A percentile compares a stretch with the other conserved stretches of the same genome.
Evolutionary conservation across 768 basidiomycete genomes (phyloP).

Genomic region (Candolleomyces efflorescens): DNA sequence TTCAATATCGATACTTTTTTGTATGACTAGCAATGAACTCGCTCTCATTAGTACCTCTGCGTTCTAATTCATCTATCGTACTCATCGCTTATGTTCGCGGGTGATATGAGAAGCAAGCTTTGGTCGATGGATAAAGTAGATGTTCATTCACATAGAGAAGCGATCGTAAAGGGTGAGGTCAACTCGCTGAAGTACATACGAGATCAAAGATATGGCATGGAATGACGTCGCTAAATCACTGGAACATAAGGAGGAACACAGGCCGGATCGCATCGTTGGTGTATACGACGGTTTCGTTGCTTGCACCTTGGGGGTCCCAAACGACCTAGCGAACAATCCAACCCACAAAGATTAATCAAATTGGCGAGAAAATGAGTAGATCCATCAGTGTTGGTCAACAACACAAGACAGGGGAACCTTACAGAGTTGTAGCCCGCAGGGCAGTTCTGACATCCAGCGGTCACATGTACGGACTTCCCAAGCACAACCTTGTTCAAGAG

Average conservation of each 20-base stretch:
- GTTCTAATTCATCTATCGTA: slow-evolving; percentile 4
- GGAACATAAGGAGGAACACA: neutral
- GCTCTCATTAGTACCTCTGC: neutral
- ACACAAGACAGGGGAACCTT: neutral
- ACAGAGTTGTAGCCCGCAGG: slow-evolving; percentile 14
- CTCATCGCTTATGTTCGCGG: neutral
- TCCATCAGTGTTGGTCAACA: too few species aligned
- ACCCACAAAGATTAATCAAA: too few species aligned
- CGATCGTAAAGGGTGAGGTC: too few species aligned
- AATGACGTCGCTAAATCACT: too few species aligned
- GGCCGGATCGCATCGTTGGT: slow-evolving; percentile 1
- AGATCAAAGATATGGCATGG: too few species aligned
- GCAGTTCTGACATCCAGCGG: slow-evolving; percentile 2
- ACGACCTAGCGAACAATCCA: slow-evolving; percentile 11
- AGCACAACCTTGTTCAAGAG: slow-evolving; percentile 13
- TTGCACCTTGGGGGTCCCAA: slow-evolving; percentile 12
- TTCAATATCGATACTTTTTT: neutral
- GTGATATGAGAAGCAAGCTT: too few species aligned
- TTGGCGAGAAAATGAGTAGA: too few species aligned
- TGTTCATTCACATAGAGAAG: too few species aligned
- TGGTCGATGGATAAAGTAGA: too few species aligned
- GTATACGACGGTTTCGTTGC: slow-evolving; percentile 29
- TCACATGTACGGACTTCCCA: slow-evolving; percentile 9
- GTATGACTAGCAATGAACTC: slow-evolving; percentile 11
- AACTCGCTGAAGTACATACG: too few species aligned